phyloP scores from a whole-genome alignment of 164 flowering plant genomes.

The Piper longum region DNA sequence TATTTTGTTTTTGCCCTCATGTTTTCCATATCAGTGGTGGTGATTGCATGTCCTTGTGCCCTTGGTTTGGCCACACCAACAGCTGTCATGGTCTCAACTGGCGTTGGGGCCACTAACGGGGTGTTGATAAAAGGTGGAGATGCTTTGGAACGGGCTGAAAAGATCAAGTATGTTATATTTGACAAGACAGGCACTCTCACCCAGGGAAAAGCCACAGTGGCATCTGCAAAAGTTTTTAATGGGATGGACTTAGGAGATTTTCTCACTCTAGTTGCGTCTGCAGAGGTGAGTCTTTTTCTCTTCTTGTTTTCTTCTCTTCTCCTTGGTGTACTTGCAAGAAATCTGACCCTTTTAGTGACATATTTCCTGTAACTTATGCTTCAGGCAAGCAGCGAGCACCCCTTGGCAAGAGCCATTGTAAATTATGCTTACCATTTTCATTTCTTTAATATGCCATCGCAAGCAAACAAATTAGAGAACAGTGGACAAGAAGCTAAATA shows the following conservation, averaged over 20 bases:
- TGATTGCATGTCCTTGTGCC: constrained; percentile 98
- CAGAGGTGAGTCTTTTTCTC: too few species aligned
- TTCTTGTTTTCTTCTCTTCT: not conserved
- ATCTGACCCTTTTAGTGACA: too few species aligned
- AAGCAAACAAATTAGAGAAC: constrained; percentile 21
- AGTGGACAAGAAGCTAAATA: constrained; percentile 16
- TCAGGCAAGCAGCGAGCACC: constrained; percentile 79
- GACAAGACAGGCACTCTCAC: constrained; percentile 99
- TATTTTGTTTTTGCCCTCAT: constrained; percentile 83
- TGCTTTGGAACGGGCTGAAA: constrained; percentile 85
- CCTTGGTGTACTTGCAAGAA: not conserved
- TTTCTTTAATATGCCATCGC: constrained; percentile 11
- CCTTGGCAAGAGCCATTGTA: too few species aligned
- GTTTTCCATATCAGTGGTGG: constrained; percentile 89
- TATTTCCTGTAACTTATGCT: constrained; percentile 3
- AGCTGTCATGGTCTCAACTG: constrained; percentile 96
- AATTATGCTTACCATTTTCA: too few species aligned
- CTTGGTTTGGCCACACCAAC: constrained; percentile 94
- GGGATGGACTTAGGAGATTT: constrained; percentile 84
- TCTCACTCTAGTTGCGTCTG: constrained; percentile 28
- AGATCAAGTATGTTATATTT: constrained; percentile 73
- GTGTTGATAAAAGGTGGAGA: constrained; percentile 91
- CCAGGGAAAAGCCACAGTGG: constrained; percentile 84
- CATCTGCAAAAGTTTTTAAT: constrained; percentile 61
- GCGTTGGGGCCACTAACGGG: constrained; percentile 90